Percentiles rank a stretch among this genome's conserved stretches.
These are phyloP conservation scores for Achaetomiella virescens DNA, from an alignment of 495 filamentous ascomycete genomes.

Conservation along the genomic window DNA sequence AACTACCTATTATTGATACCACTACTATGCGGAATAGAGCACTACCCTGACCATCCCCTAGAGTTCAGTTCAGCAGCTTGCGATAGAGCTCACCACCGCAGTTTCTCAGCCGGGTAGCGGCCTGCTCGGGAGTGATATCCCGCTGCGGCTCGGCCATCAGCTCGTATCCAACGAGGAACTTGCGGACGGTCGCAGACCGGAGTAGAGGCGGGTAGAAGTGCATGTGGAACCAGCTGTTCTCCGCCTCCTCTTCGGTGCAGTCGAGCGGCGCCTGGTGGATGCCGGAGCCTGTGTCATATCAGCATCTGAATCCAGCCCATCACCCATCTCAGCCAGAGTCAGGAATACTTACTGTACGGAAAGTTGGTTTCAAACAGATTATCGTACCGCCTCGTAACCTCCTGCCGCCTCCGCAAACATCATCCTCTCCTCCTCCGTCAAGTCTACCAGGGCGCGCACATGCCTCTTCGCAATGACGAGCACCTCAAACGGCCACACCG, in stretches of 20 bases:
- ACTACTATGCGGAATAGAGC: background rate
- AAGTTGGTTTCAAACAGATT: constrained; percentile 96
- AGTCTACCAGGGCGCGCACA: constrained; percentile 73
- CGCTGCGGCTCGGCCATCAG: constrained; percentile 94
- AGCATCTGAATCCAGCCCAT: background rate
- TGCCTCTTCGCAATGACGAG: constrained; percentile 81
- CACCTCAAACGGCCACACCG: constrained; percentile 92
- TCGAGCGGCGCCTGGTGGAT: constrained; percentile 92
- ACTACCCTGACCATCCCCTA: background rate
- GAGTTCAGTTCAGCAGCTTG: constrained; percentile 47
- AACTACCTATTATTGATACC: constrained; percentile 11
- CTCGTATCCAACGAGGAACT: constrained; percentile 95
- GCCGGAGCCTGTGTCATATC: constrained; percentile 50
- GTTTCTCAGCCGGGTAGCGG: constrained; percentile 66
- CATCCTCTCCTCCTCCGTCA: constrained; percentile 58
- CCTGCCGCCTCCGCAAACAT: constrained; percentile 74
- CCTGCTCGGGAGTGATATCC: constrained; percentile 97
- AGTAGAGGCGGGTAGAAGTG: constrained; percentile 96
- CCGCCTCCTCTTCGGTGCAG: constrained; percentile 75
- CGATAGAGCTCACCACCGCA: constrained; percentile 80
- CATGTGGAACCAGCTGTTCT: constrained; percentile 85
- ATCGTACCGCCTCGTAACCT: constrained; percentile 86
- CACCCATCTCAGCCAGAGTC: background rate
- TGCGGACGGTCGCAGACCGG: constrained; percentile 85
- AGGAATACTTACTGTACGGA: constrained; percentile 65